Evolutionary conservation across 2,329 filamentous ascomycete species (phyloP).

Genomic region (Raffaelea albimanens): DNA sequence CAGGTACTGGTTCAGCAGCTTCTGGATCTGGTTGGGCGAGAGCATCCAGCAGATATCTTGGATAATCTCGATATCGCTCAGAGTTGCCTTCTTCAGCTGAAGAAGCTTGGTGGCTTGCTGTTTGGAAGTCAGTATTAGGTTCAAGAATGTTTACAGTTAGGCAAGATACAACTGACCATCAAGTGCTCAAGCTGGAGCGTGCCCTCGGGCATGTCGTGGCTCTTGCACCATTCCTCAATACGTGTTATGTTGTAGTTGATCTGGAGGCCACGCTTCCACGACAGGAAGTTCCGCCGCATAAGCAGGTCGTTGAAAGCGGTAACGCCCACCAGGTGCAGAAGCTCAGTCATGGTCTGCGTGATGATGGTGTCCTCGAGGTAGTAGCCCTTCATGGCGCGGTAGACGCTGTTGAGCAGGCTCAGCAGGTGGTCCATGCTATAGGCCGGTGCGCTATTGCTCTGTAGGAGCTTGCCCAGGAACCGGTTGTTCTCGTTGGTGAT

Average conservation of each 20-base stretch:
- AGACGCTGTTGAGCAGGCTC: constrained; percentile 91
- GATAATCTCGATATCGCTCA: constrained; percentile 99
- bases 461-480: constrained; percentile 93
- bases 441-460: constrained; percentile 82
- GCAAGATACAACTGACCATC: constrained; percentile 53
- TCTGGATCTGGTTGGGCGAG: constrained; percentile 97
- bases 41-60: constrained; percentile 99
- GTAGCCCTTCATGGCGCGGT: constrained; percentile 98
- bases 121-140: constrained; percentile 18
- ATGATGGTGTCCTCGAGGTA: constrained; percentile 96
- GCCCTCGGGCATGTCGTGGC: constrained; percentile 97
- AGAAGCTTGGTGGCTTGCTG: constrained; percentile 96
- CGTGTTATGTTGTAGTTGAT: constrained; percentile 99
- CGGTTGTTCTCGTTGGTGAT: constrained; percentile 98
- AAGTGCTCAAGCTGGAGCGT: constrained; percentile 95
- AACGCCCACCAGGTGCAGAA: constrained; percentile 85
- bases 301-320: constrained; percentile 97
- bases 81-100: constrained; percentile 95
- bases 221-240: constrained; percentile 99
- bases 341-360: constrained; percentile 88
- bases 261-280: constrained; percentile 97
- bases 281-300: constrained; percentile 96
- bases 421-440: constrained; percentile 99
- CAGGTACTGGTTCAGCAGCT: constrained; percentile 95
- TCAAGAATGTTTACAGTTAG: not conserved